A percentile compares a stretch with the other conserved stretches of the same genome.
These are phyloP conservation scores for Arbutus unedo DNA, from an alignment of 148 eudicot species.

Conservation along the genomic window DNA sequence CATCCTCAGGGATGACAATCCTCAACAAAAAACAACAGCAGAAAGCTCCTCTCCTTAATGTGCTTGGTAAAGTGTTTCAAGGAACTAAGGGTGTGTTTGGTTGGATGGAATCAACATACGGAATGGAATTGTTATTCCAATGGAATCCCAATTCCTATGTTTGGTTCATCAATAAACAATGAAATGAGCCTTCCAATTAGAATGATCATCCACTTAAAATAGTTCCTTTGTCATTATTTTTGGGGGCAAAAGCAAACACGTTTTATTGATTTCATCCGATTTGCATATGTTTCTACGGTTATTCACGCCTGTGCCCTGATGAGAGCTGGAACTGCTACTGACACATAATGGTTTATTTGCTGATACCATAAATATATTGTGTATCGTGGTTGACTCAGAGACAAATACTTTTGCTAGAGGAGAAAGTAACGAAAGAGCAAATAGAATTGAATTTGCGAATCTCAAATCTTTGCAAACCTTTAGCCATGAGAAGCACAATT, in stretches of 20 bases:
- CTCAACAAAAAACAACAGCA: neutral
- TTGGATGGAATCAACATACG: no score
- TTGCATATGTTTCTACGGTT: no score
- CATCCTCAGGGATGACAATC: neutral
- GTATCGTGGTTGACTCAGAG: neutral
- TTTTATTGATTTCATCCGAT: no score
- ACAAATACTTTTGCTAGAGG: neutral
- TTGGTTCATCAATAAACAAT: no score
- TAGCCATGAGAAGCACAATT: neutral
- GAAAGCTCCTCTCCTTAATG: neutral
- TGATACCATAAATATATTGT: neutral
- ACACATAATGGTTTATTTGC: neutral
- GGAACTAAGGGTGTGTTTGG: neutral
- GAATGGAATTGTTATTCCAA: no score
- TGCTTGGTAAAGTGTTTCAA: neutral
- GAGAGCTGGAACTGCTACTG: neutral
- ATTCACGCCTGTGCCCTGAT: no score
- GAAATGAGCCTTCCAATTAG: no score
- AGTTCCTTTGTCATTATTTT: no score
- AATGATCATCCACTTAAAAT: no score
- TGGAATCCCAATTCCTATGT: no score
- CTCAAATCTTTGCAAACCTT: neutral
- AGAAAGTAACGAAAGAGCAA: neutral
- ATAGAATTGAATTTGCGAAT: neutral
- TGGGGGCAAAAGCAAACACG: no score